Conservation (phyloP, 2,329 filamentous ascomycete species). For the Pezicula rhizophila region DNA sequence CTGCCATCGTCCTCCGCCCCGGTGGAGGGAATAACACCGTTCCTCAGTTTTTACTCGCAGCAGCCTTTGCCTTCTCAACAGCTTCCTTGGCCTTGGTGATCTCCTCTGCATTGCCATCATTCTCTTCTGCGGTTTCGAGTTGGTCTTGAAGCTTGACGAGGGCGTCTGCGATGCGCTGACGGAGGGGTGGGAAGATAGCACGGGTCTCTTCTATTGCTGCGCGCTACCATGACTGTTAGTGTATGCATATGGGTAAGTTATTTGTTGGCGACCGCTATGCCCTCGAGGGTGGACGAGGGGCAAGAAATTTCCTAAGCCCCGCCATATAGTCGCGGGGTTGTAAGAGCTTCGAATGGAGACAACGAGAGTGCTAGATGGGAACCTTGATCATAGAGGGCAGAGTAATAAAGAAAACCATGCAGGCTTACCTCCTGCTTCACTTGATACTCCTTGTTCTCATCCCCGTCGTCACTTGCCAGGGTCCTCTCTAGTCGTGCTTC, state of each 20-base stretch:
- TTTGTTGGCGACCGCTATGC: neutral
- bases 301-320: no score
- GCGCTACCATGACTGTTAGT: constrained; percentile 15
- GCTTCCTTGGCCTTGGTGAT: constrained; percentile 47
- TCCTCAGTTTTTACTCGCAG: neutral
- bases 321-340: no score
- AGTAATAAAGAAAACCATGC: neutral
- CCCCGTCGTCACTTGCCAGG: constrained; percentile 44
- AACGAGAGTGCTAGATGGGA: neutral
- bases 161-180: constrained; percentile 64
- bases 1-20: neutral
- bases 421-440: constrained; percentile 77
- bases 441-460: constrained; percentile 71
- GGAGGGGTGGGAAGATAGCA: constrained; percentile 69
- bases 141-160: constrained; percentile 69
- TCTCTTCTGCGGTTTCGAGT: constrained; percentile 57
- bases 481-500: constrained; percentile 61
- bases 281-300: neutral
- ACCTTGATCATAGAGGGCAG: neutral
- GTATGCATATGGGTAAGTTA: neutral
- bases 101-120: constrained; percentile 41
- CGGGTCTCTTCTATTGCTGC: constrained; percentile 78
- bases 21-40: no score
- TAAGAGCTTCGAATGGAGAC: no score
- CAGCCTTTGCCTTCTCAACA: constrained; percentile 41